Percentiles rank a stretch among this genome's conserved stretches.
These are phyloP conservation scores for Kwoniella bestiolae DNA, from an alignment of 768 basidiomycete species.

Conservation along the genomic window DNA sequence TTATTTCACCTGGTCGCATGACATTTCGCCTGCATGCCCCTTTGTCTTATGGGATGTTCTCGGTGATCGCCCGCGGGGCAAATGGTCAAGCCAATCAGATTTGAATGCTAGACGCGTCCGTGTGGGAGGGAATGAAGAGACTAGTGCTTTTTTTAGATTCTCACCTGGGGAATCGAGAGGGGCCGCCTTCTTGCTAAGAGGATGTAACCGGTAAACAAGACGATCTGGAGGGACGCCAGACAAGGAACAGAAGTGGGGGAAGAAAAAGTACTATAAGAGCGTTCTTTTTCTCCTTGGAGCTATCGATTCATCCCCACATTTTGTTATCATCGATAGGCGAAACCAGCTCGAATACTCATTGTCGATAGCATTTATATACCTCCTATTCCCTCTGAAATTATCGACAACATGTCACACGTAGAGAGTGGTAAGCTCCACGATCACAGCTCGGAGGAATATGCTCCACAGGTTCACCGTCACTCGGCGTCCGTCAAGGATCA, in stretches of 20 bases:
- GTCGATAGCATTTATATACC: neutral
- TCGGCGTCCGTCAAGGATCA: constrained; percentile 35
- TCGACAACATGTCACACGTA: constrained; percentile 3
- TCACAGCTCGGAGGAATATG: constrained; percentile 7
- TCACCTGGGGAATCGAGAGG: neutral
- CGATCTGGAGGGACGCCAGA: neutral
- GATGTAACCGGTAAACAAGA: neutral
- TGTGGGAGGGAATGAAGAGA: neutral
- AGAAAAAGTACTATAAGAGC: neutral
- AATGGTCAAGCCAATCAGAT: neutral
- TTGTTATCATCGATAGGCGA: neutral
- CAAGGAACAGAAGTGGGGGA: neutral
- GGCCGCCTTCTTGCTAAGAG: neutral
- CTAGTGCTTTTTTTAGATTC: neutral
- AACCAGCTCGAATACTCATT: neutral
- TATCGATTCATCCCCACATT: neutral
- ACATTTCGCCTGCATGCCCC: neutral
- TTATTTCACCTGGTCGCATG: neutral
- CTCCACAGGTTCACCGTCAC: constrained; percentile 1
- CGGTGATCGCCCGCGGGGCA: too few relatives aligned
- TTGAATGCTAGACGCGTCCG: neutral
- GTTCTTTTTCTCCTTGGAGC: too few relatives aligned
- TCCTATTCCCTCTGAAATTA: neutral
- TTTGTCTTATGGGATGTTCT: too few relatives aligned
- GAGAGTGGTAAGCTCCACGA: constrained; percentile 12